These are phyloP conservation scores for Trichophyton rubrum DNA, from an alignment of 2,329 filamentous ascomycete species.

Conservation along the genomic window DNA sequence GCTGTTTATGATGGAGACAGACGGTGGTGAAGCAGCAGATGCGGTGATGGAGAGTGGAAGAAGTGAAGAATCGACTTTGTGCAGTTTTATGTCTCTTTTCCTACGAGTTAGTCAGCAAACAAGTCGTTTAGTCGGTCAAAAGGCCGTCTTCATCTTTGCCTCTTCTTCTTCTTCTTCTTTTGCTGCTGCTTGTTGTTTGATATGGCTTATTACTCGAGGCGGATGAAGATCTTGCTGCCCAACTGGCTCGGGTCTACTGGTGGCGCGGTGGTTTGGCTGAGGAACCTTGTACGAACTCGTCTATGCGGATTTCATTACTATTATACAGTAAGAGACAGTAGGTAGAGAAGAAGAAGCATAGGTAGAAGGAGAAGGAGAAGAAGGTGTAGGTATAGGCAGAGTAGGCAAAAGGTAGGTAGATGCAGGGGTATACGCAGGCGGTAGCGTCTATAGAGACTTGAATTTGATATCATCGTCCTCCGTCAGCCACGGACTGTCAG, in stretches of 20 bases:
- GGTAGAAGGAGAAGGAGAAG: background rate
- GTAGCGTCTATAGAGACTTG: background rate
- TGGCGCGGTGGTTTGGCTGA: background rate
- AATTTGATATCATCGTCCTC: background rate
- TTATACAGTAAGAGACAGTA: background rate
- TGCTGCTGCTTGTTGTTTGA: background rate
- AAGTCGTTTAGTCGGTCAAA: background rate
- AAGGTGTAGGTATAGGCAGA: background rate
- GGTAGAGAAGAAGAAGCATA: background rate
- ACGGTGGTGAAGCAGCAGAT: background rate
- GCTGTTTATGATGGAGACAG: background rate
- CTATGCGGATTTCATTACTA: background rate
- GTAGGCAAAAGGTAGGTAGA: background rate
- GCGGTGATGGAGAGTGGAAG: background rate
- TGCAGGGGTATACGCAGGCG: too few relatives aligned
- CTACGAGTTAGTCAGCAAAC: background rate
- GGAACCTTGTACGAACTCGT: background rate
- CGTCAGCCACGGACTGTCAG: background rate
- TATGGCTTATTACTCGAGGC: background rate
- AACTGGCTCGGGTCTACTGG: background rate
- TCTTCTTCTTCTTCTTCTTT: background rate
- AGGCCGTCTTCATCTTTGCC: background rate
- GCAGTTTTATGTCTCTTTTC: background rate
- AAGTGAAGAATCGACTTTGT: background rate
- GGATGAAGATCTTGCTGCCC: background rate